Percentiles rank a stretch among this genome's conserved stretches.
Evolutionary conservation across 2,329 filamentous ascomycete species (phyloP).

Genomic region (Curvularia sp.): DNA sequence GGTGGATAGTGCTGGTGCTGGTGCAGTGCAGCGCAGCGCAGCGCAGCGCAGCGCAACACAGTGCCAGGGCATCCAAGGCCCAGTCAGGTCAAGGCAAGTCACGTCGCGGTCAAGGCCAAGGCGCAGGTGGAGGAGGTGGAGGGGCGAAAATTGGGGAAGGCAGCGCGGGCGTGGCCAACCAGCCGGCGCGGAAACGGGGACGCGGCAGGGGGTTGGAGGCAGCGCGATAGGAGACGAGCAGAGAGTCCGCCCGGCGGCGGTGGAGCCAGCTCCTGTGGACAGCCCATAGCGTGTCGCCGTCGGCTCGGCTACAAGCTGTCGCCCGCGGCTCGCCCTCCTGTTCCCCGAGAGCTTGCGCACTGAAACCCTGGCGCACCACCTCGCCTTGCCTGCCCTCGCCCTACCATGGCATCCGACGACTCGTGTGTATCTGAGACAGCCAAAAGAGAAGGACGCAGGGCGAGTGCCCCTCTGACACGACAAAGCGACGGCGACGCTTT

Average conservation of each 20-base stretch:
- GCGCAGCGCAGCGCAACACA: neutral
- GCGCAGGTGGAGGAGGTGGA: neutral
- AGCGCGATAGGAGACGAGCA: slow-evolving; percentile 1
- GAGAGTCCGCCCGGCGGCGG: neutral
- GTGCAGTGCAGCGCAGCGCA: no score
- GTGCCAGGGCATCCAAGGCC: neutral
- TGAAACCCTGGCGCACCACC: slow-evolving; percentile 7
- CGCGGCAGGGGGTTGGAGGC: slow-evolving; percentile 20
- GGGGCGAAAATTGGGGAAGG: slow-evolving; percentile 11
- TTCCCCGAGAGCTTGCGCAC: slow-evolving; percentile 17
- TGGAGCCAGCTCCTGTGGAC: slow-evolving; percentile 2
- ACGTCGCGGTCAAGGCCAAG: no score
- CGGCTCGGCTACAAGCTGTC: slow-evolving; percentile 27
- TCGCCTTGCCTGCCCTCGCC: neutral
- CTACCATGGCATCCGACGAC: no score
- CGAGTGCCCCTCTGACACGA: no score
- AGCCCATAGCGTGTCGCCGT: slow-evolving; percentile 15
- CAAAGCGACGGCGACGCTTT: no score
- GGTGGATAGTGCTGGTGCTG: neutral
- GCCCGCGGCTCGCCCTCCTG: slow-evolving; percentile 22
- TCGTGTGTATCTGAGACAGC: no score
- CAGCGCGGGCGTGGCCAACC: slow-evolving; percentile 20
- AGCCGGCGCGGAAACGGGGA: slow-evolving; percentile 3
- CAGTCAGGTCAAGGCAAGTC: no score
- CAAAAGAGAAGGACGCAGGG: no score